A percentile compares a stretch with the other conserved stretches of the same genome.
Evolutionary conservation across 257 asterid genomes (phyloP).

Genomic region (Marsdenia floribunda): DNA sequence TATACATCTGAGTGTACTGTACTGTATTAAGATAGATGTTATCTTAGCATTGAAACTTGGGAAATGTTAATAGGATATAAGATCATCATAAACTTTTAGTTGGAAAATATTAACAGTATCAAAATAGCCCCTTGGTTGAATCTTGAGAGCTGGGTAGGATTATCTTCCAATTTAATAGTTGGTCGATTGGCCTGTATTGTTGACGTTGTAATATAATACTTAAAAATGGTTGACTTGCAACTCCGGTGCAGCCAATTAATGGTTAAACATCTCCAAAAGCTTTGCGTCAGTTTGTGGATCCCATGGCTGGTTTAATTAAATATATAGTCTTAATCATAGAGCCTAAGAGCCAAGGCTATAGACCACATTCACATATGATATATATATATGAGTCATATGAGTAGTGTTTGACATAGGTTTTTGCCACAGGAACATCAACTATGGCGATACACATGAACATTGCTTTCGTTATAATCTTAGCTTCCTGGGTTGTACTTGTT

Average conservation of each 20-base stretch:
- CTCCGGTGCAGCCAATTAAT: not conserved
- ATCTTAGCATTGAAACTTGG: not conserved
- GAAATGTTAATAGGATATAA: not conserved
- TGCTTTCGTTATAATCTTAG: constrained; percentile 16
- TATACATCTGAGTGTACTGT: not conserved
- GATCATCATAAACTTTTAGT: not conserved
- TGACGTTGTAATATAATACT: not conserved
- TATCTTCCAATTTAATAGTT: not conserved
- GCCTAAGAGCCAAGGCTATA: not conserved
- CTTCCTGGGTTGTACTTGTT: not conserved
- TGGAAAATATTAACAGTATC: not conserved
- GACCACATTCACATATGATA: not conserved
- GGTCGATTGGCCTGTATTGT: not conserved
- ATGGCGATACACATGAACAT: constrained; percentile 12
- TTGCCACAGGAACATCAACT: not conserved
- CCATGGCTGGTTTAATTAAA: not conserved
- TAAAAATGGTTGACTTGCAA: not conserved
- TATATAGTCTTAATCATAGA: not conserved
- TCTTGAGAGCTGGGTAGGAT: not conserved
- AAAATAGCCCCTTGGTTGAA: not conserved
- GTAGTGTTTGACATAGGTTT: not conserved
- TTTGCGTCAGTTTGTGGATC: not conserved
- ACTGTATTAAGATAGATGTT: too few species aligned
- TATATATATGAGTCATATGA: not conserved
- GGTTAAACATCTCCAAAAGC: not conserved